phyloP scores from a whole-genome alignment of 2,329 filamentous ascomycete genomes.

The Coniochaeta prunicola region DNA sequence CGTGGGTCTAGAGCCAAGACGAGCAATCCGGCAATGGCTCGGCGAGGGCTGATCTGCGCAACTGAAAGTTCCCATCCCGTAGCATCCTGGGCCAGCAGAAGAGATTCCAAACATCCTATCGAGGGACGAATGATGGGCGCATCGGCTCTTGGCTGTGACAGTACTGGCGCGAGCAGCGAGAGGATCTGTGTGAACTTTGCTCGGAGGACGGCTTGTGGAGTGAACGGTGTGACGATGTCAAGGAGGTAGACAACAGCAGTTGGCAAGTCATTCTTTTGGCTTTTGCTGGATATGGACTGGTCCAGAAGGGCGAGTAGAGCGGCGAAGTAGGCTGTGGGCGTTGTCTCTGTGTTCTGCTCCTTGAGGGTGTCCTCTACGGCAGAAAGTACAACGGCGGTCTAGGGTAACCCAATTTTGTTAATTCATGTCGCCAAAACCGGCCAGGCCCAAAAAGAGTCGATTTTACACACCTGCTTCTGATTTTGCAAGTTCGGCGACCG shows the following conservation, averaged over 20 bases:
- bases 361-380: constrained; percentile 90
- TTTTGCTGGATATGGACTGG: constrained; percentile 63
- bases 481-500: constrained; percentile 93
- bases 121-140: constrained; percentile 79
- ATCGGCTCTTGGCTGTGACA: constrained; percentile 75
- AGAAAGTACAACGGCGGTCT: constrained; percentile 81
- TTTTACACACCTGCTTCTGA: constrained; percentile 81
- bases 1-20: constrained; percentile 78
- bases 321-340: constrained; percentile 89
- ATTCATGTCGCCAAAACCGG: constrained; percentile 9
- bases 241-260: constrained; percentile 90
- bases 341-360: constrained; percentile 76
- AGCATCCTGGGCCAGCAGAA: constrained; percentile 82
- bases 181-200: constrained; percentile 95
- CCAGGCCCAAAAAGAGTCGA: background rate
- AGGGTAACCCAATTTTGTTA: constrained; percentile 8
- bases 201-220: constrained; percentile 79
- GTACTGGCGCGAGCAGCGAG: constrained; percentile 72
- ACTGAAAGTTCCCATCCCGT: constrained; percentile 81
- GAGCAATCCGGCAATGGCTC: constrained; percentile 80
- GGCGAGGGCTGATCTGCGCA: constrained; percentile 74
- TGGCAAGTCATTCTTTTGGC: constrained; percentile 73
- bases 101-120: constrained; percentile 88
- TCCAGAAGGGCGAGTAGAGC: constrained; percentile 84
- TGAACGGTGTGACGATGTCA: constrained; percentile 80